These are phyloP conservation scores for Colletotrichum coccodes DNA, from an alignment of 2,329 filamentous ascomycete species.

Conservation along the genomic window DNA sequence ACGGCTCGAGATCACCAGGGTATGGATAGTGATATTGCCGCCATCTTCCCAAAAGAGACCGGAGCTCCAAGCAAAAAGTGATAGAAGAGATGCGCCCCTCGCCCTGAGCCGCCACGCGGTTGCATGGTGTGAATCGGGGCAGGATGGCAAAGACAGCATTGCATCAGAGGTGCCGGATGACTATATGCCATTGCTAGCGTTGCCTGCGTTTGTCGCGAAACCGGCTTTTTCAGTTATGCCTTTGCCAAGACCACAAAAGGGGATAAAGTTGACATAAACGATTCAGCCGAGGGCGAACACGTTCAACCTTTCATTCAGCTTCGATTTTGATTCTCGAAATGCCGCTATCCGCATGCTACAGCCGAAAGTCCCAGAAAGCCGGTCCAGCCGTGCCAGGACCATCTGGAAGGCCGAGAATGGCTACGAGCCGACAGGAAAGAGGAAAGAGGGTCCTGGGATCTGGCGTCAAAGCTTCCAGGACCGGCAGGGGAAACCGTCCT, in stretches of 20 bases:
- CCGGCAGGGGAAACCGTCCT: not conserved
- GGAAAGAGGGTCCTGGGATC: slow-evolving; percentile 15
- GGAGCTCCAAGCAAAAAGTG: not conserved
- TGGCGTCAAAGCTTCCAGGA: slow-evolving; percentile 22
- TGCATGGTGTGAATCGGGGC: slow-evolving; percentile 12
- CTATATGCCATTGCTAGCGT: too few relatives aligned
- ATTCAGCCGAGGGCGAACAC: not conserved
- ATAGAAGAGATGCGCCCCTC: slow-evolving; percentile 7
- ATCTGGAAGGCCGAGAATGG: slow-evolving; percentile 4
- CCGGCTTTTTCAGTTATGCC: too few relatives aligned
- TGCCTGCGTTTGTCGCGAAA: too few relatives aligned
- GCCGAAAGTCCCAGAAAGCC: not conserved
- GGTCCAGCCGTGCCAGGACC: not conserved
- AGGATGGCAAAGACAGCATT: not conserved
- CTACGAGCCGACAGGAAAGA: not conserved
- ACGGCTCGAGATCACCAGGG: not conserved
- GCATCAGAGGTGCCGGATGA: too few relatives aligned
- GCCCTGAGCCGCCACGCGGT: slow-evolving; percentile 10
- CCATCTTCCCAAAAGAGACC: not conserved
- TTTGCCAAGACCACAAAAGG: too few relatives aligned
- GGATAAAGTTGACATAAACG: too few relatives aligned
- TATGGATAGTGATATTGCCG: not conserved
- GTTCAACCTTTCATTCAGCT: not conserved
- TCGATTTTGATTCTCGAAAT: not conserved
- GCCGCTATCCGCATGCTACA: not conserved